These are phyloP conservation scores for Thalassiosira profunda DNA, from an alignment of 108 stramenopile species.

Conservation along the genomic window DNA sequence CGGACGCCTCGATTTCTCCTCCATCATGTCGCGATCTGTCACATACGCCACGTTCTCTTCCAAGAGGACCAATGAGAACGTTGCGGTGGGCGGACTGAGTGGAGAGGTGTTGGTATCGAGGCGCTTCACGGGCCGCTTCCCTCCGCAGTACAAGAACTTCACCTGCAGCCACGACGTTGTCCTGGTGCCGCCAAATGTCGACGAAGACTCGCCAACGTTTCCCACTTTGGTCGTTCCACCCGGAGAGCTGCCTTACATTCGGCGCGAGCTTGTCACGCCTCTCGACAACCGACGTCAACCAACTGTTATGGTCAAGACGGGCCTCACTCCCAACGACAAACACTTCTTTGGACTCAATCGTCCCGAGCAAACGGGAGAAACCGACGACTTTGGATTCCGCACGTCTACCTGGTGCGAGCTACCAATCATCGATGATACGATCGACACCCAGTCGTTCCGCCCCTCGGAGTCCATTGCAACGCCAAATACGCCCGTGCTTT, in stretches of 20 bases:
- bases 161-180: slow-evolving; percentile 48
- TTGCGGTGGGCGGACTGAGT: slow-evolving; percentile 59
- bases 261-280: slow-evolving; percentile 15
- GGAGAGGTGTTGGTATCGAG: slow-evolving; percentile 52
- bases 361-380: slow-evolving; percentile 15
- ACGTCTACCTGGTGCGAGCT: slow-evolving; percentile 44
- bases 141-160: slow-evolving; percentile 72
- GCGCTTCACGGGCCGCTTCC: slow-evolving; percentile 56
- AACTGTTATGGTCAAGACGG: slow-evolving; percentile 11
- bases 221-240: slow-evolving; percentile 9
- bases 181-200: slow-evolving; percentile 50
- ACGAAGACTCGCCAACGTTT: neutral
- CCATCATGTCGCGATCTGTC: slow-evolving; percentile 11
- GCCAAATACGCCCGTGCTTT: slow-evolving; percentile 53
- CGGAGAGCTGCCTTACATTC: neutral
- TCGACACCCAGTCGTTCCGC: slow-evolving; percentile 42
- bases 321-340: slow-evolving; percentile 1
- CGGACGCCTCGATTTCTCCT: neutral
- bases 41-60: slow-evolving; percentile 63
- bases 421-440: slow-evolving; percentile 8
- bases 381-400: slow-evolving; percentile 61
- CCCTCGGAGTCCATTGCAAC: slow-evolving; percentile 59
- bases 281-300: slow-evolving; percentile 6
- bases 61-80: slow-evolving; percentile 50
- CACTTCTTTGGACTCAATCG: slow-evolving; percentile 15